Evolutionary conservation across 495 filamentous ascomycete species (phyloP).

Genomic region (Bathelium albidoporum): DNA sequence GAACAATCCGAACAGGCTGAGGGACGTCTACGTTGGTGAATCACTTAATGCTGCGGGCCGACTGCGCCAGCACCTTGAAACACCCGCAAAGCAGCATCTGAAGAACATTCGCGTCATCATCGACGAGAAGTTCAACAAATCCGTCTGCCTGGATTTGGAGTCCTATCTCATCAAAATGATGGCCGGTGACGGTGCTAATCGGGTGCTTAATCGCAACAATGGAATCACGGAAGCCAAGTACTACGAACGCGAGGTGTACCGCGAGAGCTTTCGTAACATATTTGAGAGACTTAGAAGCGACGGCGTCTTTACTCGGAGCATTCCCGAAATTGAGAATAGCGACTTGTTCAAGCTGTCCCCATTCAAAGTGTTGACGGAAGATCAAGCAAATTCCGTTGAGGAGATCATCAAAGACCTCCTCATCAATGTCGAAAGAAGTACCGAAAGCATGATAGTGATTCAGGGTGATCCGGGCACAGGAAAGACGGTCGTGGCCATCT

Average conservation of each 20-base stretch:
- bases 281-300: slow-evolving; percentile 12
- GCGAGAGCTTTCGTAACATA: slow-evolving; percentile 10
- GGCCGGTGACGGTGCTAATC: slow-evolving; percentile 15
- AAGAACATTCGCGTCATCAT: slow-evolving; percentile 15
- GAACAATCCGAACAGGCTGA: slow-evolving; percentile 4
- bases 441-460: slow-evolving; percentile 12
- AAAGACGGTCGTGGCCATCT: slow-evolving; percentile 17
- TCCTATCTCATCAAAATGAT: slow-evolving; percentile 18
- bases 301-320: slow-evolving; percentile 14
- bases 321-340: slow-evolving; percentile 17
- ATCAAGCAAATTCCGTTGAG: slow-evolving; percentile 17
- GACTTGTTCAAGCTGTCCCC: slow-evolving; percentile 14
- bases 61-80: slow-evolving; percentile 14
- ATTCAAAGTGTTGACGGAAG: slow-evolving; percentile 16
- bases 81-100: slow-evolving; percentile 13
- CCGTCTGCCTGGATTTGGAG: slow-evolving; percentile 16
- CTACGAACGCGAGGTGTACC: slow-evolving; percentile 14
- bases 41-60: slow-evolving; percentile 14
- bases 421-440: slow-evolving; percentile 9
- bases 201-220: slow-evolving; percentile 15
- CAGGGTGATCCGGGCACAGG: slow-evolving; percentile 17
- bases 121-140: slow-evolving; percentile 16
- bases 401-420: slow-evolving; percentile 12
- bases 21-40: slow-evolving; percentile 14
- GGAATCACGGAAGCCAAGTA: slow-evolving; percentile 16